Evolutionary conservation across 352 stramenopile species (phyloP).

Genomic region (Phytophthora litchii): DNA sequence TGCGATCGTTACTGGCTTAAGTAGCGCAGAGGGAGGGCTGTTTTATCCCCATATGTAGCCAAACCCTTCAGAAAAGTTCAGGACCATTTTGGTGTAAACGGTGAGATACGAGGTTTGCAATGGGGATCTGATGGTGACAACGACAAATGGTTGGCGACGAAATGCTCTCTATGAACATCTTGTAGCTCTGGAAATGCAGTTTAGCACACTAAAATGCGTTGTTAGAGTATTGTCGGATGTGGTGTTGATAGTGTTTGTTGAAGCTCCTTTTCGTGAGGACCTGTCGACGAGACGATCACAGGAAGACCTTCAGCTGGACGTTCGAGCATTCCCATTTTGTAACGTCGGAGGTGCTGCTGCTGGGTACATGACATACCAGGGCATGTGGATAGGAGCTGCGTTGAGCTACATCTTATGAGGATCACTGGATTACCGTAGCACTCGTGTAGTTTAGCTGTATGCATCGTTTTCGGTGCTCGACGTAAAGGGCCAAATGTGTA

Average conservation of each 20-base stretch:
- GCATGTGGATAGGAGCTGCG: not conserved
- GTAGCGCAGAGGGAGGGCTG: conserved; percentile 12
- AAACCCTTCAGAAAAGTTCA: conserved; percentile 21
- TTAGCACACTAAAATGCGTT: too few relatives aligned
- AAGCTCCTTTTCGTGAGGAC: conserved; percentile 1
- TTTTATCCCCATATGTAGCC: conserved; percentile 11
- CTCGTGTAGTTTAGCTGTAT: not conserved
- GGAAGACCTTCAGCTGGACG: not conserved
- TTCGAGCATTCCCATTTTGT: not conserved
- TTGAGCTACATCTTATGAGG: conserved; percentile 2
- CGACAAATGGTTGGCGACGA: not conserved
- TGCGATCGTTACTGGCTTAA: conserved; percentile 10
- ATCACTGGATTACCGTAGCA: conserved; percentile 4
- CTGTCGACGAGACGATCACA: conserved; percentile 21
- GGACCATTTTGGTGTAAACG: not conserved
- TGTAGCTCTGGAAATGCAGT: too few relatives aligned
- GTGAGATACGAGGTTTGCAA: conserved; percentile 10
- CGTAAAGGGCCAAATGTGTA: not conserved
- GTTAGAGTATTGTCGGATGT: too few relatives aligned
- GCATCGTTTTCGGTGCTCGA: not conserved
- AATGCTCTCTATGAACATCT: not conserved
- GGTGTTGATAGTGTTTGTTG: too few relatives aligned
- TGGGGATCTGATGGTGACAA: conserved; percentile 3
- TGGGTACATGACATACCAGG: not conserved
- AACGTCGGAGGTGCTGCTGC: not conserved